Percentiles rank a stretch among this genome's conserved stretches.
These are phyloP conservation scores for Solanum medicagineum DNA, from an alignment of 257 asterid genomes.

Conservation along the genomic window DNA sequence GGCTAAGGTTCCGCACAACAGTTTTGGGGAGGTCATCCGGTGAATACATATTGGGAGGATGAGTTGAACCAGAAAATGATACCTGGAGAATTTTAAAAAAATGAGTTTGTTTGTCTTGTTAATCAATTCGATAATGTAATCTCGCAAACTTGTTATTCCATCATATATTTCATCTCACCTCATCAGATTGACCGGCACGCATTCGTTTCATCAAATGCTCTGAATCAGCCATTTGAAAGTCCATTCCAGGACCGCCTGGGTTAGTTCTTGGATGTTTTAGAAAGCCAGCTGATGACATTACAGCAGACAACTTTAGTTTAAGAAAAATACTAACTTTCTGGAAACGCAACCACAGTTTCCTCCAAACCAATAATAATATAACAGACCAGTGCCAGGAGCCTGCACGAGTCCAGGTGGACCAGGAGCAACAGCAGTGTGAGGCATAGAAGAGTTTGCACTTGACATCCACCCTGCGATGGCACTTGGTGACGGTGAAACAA, in stretches of 20 bases:
- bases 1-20: conserved; percentile 73
- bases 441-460: conserved; percentile 33
- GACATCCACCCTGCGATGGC: conserved; percentile 97
- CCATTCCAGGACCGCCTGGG: conserved; percentile 70
- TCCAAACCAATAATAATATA: not conserved
- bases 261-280: conserved; percentile 85
- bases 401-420: conserved; percentile 38
- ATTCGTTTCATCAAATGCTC: conserved; percentile 85
- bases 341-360: not conserved
- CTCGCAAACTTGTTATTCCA: not conserved
- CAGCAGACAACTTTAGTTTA: not conserved
- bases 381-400: conserved; percentile 27
- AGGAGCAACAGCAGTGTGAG: conserved; percentile 41
- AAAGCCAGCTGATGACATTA: conserved; percentile 46
- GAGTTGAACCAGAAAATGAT: conserved; percentile 77
- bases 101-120: not conserved
- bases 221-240: conserved; percentile 75
- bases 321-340: not conserved
- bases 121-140: not conserved
- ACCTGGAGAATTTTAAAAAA: conserved; percentile 31
- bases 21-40: conserved; percentile 94
- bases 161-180: conserved; percentile 28
- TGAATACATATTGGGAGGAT: conserved; percentile 57
- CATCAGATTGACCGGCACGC: conserved; percentile 76
- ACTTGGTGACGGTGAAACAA: conserved; percentile 65